Evolutionary conservation across 1,284 basidiomycete genomes (phyloP), one percentile per base, ranked within the genome.

Genomic region (Tilletia horrida): DNA sequence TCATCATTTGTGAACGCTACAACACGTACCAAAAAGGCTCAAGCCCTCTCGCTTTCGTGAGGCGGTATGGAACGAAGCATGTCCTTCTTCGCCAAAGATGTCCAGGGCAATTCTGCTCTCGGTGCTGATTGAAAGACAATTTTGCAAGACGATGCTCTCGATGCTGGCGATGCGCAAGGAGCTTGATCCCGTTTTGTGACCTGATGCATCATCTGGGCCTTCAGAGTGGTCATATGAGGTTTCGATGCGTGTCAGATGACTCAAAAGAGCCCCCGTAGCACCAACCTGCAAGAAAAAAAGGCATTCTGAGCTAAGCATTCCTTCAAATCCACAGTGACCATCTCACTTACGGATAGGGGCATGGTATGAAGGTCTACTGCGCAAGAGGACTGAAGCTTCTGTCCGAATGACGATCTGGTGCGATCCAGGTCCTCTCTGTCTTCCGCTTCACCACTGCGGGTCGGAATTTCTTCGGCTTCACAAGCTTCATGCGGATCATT

Each of bases 81-180:
- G 67, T 7, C n/a, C 29, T 55, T 68, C 63, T 29, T 64, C 63
- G 13, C 65, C 47, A n/a, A 67, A 67, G 42, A 70, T 59, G n/a
- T 55, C 62, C 16, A 70, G 66, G 6, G 66, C 66, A 18, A 40
- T 31, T 16, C 61, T n/a, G 8, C 47, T 67, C 23, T 67, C 66
- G 4, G 50, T 35, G 57, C 29, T 61, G 43, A 70, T 29, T 7
- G 23, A 23, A 52, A 70, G 43, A 29, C 50, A 67, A 9, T 61
- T 42, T 18, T 57, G 29, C 48, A 67, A 50, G 11, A 35, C 35
- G 14, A 67, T 43, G 9, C 44, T 65, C 44, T 70, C 66, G 42
- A 69, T 59, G 29, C 55, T 59, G 27, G 55, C 31, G 55, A 59
- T 35, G 11, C 35, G 35, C 35, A 40, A 40, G 35, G 6, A 40